phyloP scores from a whole-genome alignment of 2,329 filamentous ascomycete species.

The Botryotinia narcissicola region DNA sequence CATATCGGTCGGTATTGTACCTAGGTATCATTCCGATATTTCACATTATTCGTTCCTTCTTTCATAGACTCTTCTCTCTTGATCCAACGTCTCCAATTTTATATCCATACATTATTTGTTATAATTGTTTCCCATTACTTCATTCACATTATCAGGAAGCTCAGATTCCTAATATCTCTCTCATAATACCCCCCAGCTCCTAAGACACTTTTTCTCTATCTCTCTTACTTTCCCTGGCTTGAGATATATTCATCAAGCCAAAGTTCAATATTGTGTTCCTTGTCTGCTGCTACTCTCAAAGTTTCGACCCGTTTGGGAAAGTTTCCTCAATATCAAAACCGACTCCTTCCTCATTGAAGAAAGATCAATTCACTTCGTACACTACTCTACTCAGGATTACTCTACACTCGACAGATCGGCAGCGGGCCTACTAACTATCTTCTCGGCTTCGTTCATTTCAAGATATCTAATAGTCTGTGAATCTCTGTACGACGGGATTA shows the following conservation, averaged over 20 bases:
- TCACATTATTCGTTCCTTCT: slow-evolving; percentile 16
- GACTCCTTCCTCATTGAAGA: not conserved
- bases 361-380: not conserved
- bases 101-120: slow-evolving; percentile 11
- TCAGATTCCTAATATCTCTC: not conserved
- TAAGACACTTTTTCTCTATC: not conserved
- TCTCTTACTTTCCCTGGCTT: not conserved
- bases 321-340: not conserved
- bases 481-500: not conserved
- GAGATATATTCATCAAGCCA: not conserved
- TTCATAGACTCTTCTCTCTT: not conserved
- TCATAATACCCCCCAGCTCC: not conserved
- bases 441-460: not conserved
- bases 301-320: slow-evolving; percentile 13
- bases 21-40: slow-evolving; percentile 15
- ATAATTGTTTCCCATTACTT: slow-evolving; percentile 4
- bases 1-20: slow-evolving; percentile 6
- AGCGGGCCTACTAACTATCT: not conserved
- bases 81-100: slow-evolving; percentile 12
- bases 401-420: not conserved
- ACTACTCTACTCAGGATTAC: not conserved
- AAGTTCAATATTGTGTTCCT: slow-evolving; percentile 7
- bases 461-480: not conserved
- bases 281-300: not conserved
- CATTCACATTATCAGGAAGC: slow-evolving; percentile 4